Evolutionary conservation across 371 early-diverging fungal genomes (phyloP).

Genomic region (Syncephalastrum contaminatum): DNA sequence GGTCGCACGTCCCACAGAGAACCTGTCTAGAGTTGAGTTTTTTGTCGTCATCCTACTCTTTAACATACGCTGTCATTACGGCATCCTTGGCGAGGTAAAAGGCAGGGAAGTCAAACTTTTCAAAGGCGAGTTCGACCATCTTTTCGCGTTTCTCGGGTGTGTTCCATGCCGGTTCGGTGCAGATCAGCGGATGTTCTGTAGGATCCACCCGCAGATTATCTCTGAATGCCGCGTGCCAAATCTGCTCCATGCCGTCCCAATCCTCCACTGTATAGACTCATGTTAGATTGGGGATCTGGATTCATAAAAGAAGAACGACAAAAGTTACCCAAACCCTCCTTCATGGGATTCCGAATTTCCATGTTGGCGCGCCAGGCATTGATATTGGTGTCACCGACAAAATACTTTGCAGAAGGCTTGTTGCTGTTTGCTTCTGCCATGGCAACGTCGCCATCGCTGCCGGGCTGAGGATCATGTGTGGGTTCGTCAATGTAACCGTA

Average conservation of each 20-base stretch:
- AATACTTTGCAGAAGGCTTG: slow-evolving; percentile 42
- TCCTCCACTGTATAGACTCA: slow-evolving; percentile 65
- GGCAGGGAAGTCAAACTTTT: slow-evolving; percentile 87
- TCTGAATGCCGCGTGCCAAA: slow-evolving; percentile 83
- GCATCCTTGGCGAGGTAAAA: slow-evolving; percentile 91
- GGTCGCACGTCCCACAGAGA: slow-evolving; percentile 86
- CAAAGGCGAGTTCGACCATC: slow-evolving; percentile 90
- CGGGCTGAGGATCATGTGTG: slow-evolving; percentile 17
- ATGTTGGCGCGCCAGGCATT: slow-evolving; percentile 74
- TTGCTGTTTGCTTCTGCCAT: slow-evolving; percentile 28
- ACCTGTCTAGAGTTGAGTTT: slow-evolving; percentile 44
- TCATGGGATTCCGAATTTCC: slow-evolving; percentile 77
- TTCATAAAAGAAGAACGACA: neutral
- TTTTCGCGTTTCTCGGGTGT: slow-evolving; percentile 80
- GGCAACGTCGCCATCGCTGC: slow-evolving; percentile 34
- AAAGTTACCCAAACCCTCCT: slow-evolving; percentile 65
- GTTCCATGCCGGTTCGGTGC: slow-evolving; percentile 92
- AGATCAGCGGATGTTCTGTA: slow-evolving; percentile 85
- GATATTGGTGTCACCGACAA: slow-evolving; percentile 79
- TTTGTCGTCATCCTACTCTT: neutral
- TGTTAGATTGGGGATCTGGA: neutral
- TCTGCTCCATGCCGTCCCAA: slow-evolving; percentile 90
- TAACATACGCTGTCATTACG: slow-evolving; percentile 85
- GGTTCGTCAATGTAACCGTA: slow-evolving; percentile 31
- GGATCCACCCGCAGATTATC: slow-evolving; percentile 66